phyloP scores from a whole-genome alignment of 2,329 filamentous ascomycete genomes.

The Stenocarpella maydis region DNA sequence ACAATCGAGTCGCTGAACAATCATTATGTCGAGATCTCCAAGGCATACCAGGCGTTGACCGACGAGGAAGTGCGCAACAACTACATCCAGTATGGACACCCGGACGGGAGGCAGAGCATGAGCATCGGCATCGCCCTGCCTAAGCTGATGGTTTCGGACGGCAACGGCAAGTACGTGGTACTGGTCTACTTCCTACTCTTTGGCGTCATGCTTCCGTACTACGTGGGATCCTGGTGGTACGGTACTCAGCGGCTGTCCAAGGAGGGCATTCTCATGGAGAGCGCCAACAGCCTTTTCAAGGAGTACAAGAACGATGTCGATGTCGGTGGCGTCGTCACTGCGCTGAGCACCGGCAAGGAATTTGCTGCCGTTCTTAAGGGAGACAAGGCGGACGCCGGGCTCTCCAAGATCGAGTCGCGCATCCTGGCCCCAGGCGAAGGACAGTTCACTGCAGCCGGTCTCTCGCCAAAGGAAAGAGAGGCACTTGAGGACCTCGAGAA shows the following conservation, averaged over 20 bases:
- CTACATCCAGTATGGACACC: constrained; percentile 94
- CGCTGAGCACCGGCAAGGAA: constrained; percentile 86
- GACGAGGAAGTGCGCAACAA: constrained; percentile 98
- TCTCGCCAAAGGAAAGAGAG: constrained; percentile 78
- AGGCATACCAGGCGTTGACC: constrained; percentile 97
- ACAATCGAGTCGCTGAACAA: constrained; percentile 86
- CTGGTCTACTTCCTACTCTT: constrained; percentile 88
- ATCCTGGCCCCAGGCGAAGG: constrained; percentile 70
- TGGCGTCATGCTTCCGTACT: constrained; percentile 88
- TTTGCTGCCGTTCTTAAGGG: constrained; percentile 80
- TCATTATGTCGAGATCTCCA: constrained; percentile 92
- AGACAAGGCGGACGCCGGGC: constrained; percentile 79
- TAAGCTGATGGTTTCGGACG: constrained; percentile 89
- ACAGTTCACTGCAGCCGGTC: constrained; percentile 60
- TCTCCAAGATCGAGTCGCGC: constrained; percentile 84
- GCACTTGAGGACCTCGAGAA: constrained; percentile 83
- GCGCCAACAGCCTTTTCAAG: constrained; percentile 92
- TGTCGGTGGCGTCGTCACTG: constrained; percentile 79
- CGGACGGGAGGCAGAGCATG: constrained; percentile 97
- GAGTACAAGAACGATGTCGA: constrained; percentile 89
- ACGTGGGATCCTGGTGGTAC: constrained; percentile 99
- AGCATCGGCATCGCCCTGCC: constrained; percentile 97
- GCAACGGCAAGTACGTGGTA: constrained; percentile 94
- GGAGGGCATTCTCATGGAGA: constrained; percentile 91
- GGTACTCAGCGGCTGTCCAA: constrained; percentile 92